These are phyloP conservation scores for Metschnikowia arizonensis DNA, from an alignment of 805 yeast species.

Conservation along the genomic window DNA sequence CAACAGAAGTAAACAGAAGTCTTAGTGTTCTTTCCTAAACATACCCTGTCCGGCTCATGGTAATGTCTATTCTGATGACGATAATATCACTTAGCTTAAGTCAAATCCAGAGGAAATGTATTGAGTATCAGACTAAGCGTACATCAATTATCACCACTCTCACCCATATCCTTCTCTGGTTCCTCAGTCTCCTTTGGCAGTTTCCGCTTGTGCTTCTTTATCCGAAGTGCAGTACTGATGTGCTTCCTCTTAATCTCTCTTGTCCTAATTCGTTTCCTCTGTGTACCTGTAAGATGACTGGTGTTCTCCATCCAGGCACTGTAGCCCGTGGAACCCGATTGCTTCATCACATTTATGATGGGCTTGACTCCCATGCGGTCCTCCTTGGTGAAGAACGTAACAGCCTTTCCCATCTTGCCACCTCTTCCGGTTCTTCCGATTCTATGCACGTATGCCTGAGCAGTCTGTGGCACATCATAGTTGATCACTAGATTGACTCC, in stretches of 20 bases:
- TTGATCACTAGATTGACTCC: constrained; percentile 93
- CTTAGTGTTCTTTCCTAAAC: too few relatives aligned
- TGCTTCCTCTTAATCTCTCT: constrained; percentile 60
- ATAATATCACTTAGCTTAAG: too few relatives aligned
- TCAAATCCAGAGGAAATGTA: too few relatives aligned
- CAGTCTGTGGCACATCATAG: constrained; percentile 91
- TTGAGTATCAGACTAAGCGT: too few relatives aligned
- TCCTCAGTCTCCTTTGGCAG: constrained; percentile 47
- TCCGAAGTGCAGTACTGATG: constrained; percentile 80
- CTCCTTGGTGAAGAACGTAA: constrained; percentile 90
- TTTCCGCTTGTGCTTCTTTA: constrained; percentile 59
- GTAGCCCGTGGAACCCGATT: constrained; percentile 70
- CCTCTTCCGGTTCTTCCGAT: constrained; percentile 99
- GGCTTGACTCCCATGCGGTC: constrained; percentile 74
- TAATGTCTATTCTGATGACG: too few relatives aligned
- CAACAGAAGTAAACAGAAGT: too few relatives aligned
- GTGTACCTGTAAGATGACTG: constrained; percentile 58
- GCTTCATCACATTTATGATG: constrained; percentile 91
- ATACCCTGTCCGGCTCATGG: too few relatives aligned
- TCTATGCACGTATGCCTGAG: constrained; percentile 95
- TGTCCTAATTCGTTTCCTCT: constrained; percentile 56
- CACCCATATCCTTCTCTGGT: too few relatives aligned
- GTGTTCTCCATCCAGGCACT: constrained; percentile 79
- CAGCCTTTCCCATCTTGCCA: constrained; percentile 79
- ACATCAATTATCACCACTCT: too few relatives aligned